Evolutionary conservation across 106 monocot genomes (phyloP).

Genomic region (Dendrobium catenatum): DNA sequence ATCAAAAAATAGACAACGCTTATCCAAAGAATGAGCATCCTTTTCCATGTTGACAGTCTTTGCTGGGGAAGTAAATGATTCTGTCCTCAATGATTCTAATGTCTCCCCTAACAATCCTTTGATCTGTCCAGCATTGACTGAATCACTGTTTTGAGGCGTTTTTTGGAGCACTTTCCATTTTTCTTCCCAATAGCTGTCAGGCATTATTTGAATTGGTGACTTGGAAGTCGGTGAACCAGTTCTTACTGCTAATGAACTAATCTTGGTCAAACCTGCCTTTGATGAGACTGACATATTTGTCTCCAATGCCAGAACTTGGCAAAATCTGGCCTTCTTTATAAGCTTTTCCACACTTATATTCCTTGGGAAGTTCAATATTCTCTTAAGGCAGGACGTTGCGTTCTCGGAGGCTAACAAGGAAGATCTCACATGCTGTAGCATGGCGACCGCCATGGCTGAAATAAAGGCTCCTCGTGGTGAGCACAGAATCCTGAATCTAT

Average conservation of each 20-base stretch:
- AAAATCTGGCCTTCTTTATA: constrained; percentile 54
- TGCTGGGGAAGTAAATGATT: constrained; percentile 31
- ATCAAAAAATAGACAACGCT: constrained; percentile 12
- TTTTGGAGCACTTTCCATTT: constrained; percentile 60
- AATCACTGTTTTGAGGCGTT: constrained; percentile 14
- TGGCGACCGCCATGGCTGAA: constrained; percentile 50
- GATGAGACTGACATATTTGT: constrained; percentile 13
- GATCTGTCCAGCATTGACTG: constrained; percentile 1
- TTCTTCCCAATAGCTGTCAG: constrained; percentile 76
- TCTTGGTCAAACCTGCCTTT: neutral
- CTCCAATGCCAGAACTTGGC: constrained; percentile 46
- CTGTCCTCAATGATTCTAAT: constrained; percentile 28
- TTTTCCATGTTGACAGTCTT: constrained; percentile 14
- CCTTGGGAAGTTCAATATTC: constrained; percentile 56
- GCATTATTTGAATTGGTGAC: constrained; percentile 14
- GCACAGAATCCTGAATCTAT: constrained; percentile 35
- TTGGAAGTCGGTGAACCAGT: constrained; percentile 19
- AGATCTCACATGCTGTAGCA: constrained; percentile 61
- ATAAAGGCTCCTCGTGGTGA: constrained; percentile 58
- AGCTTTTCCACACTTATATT: constrained; percentile 40
- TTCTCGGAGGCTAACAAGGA: constrained; percentile 62
- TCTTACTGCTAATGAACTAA: constrained; percentile 13
- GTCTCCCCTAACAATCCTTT: constrained; percentile 9
- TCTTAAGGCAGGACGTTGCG: constrained; percentile 60
- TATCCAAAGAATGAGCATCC: constrained; percentile 20